A percentile compares a stretch with the other conserved stretches of the same genome.
Conservation (phyloP, 1,284 basidiomycete species). For the Trametes hirsuta region DNA sequence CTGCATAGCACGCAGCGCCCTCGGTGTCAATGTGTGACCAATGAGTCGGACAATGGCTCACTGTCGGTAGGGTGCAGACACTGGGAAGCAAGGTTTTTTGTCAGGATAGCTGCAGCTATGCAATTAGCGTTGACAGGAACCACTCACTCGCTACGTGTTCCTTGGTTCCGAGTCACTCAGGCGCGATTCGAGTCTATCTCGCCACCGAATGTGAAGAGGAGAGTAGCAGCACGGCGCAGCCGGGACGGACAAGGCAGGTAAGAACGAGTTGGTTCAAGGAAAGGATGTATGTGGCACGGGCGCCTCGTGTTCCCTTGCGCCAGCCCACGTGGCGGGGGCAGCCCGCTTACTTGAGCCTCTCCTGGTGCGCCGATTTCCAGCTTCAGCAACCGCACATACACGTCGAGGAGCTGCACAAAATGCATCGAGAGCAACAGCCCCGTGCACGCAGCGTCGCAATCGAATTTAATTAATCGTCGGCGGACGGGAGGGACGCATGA, state of each 20-base stretch:
- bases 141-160: slow-evolving; percentile 23
- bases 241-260: slow-evolving; percentile 18
- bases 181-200: slow-evolving; percentile 1
- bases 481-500: neutral
- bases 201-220: slow-evolving; percentile 1
- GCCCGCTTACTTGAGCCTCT: neutral
- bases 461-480: neutral
- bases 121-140: slow-evolving; percentile 12
- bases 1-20: slow-evolving; percentile 47
- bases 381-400: neutral
- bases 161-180: slow-evolving; percentile 18
- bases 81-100: slow-evolving; percentile 38
- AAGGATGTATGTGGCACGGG: slow-evolving; percentile 16
- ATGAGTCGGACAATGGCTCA: slow-evolving; percentile 37
- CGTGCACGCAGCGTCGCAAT: neutral
- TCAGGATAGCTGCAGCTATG: slow-evolving; percentile 17
- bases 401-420: neutral
- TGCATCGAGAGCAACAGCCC: neutral
- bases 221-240: slow-evolving; percentile 14
- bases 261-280: slow-evolving; percentile 21
- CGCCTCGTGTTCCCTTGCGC: slow-evolving; percentile 15
- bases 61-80: slow-evolving; percentile 72
- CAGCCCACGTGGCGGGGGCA: slow-evolving; percentile 24
- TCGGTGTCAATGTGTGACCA: slow-evolving; percentile 16
- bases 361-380: neutral